A percentile compares a stretch with the other conserved stretches of the same genome.
phyloP scores from a whole-genome alignment of 768 basidiomycete species.

The Lentinula aciculospora region DNA sequence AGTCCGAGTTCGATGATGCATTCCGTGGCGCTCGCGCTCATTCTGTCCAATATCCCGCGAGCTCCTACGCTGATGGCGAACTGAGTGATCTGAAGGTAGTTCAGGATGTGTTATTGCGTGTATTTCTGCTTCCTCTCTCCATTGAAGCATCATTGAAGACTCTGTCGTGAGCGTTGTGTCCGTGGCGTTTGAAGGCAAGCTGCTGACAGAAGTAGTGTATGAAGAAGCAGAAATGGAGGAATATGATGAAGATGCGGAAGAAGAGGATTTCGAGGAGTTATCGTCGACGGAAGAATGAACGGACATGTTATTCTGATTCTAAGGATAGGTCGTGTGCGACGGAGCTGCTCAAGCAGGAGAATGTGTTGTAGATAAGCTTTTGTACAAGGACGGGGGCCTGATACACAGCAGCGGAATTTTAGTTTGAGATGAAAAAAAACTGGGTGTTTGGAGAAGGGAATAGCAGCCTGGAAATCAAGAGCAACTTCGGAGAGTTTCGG shows the following conservation, averaged over 20 bases:
- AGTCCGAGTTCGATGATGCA: background rate
- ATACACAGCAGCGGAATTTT: background rate
- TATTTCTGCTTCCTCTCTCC: slow-evolving; percentile 2
- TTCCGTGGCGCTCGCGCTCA: slow-evolving; percentile 5
- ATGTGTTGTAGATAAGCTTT: background rate
- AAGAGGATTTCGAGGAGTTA: background rate
- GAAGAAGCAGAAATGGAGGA: background rate
- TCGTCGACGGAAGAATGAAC: background rate
- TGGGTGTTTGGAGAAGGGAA: background rate
- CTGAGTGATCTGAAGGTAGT: background rate
- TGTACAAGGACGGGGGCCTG: background rate
- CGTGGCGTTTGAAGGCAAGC: background rate
- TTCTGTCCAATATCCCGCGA: background rate
- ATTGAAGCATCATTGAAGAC: slow-evolving; percentile 6
- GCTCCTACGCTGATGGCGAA: background rate
- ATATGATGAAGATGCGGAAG: background rate
- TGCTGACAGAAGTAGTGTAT: slow-evolving; percentile 2
- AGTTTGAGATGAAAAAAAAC: background rate
- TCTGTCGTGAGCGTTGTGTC: slow-evolving; percentile 4
- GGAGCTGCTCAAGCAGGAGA: background rate
- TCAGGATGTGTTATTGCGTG: background rate
- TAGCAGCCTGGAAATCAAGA: background rate
- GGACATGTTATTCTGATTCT: background rate
- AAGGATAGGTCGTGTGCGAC: background rate
- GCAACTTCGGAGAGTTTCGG: background rate